phyloP scores from a whole-genome alignment of 2,329 filamentous ascomycete genomes.

The Colletotrichum cordylinicola region DNA sequence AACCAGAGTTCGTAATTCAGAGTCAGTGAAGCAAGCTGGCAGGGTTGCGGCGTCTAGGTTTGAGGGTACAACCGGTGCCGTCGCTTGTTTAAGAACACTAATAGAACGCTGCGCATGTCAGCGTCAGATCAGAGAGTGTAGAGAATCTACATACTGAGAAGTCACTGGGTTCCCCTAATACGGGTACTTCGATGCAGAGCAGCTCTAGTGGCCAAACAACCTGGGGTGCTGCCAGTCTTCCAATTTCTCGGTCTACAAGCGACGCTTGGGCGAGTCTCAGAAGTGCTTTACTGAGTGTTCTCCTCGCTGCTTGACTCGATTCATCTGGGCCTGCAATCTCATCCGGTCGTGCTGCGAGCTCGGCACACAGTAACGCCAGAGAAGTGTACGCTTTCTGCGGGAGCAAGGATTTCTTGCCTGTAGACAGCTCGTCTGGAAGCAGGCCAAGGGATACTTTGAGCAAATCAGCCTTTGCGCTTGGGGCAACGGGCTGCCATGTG shows the following conservation, averaged over 20 bases:
- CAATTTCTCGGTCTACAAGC: constrained; percentile 34
- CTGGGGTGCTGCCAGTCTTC: constrained; percentile 47
- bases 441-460: not conserved
- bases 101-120: constrained; percentile 31
- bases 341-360: constrained; percentile 39
- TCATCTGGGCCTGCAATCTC: constrained; percentile 33
- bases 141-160: constrained; percentile 41
- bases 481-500: constrained; percentile 36
- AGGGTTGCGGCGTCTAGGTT: constrained; percentile 23
- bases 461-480: not conserved
- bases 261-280: constrained; percentile 41
- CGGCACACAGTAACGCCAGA: constrained; percentile 47
- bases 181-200: constrained; percentile 34
- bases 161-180: constrained; percentile 41
- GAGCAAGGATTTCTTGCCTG: constrained; percentile 18
- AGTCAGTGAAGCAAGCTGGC: constrained; percentile 29
- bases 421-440: not conserved
- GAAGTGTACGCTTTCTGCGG: constrained; percentile 42
- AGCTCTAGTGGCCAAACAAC: constrained; percentile 48
- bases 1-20: constrained; percentile 28
- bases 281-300: constrained; percentile 42
- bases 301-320: constrained; percentile 32
- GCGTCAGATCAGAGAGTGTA: not conserved
- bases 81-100: constrained; percentile 31
- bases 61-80: constrained; percentile 24